Evolutionary conservation across 345 rosid species (phyloP), one percentile per base, ranked within the genome.

Genomic region (Corchorus capsularis): DNA sequence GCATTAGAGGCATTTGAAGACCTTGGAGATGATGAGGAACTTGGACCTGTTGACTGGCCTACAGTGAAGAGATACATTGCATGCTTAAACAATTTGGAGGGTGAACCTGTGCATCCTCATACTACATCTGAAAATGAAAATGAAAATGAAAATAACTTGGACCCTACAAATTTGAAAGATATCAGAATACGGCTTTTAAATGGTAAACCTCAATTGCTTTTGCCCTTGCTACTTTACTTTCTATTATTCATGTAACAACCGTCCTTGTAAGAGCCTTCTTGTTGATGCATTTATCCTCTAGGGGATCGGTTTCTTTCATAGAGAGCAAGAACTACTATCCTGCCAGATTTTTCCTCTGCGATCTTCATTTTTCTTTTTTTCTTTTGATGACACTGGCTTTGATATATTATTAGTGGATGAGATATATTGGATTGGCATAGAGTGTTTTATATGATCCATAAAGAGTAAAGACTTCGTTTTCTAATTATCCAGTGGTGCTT

Each of bases 21-120:
- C 79, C 93, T 92, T 45, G 93, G 93, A 79, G 97, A 93, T n/a
- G 99, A 96, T 74, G 99, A 95, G 83, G 98, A 96, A 83, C 88
- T 95, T 71, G 98, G 99, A 86, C 98, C 98, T 81, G 91, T 87
- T 70, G 99, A 95, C 79, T 95, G 99, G 99, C 84, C 91, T 43
- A 88, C 94, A 22, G 96, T 95, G 66, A 87, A 90, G 80, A 88
- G 83, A 73, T 90, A 92, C 61, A 92, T 93, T 65, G 20, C 83
- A 71, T 86, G 92, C 89, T 79, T 95, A 67, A 79, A 93, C 75
- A 75, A 86, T 82, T 78, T 89, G 83, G 94, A 89, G 64, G 97
- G 82, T 80, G 89, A 72, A 68, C 69, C 52, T 16, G 81, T 80
- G 53, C 94, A 93, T 76, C 98, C 98, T 79, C 90, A 88, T 79